A percentile compares a stretch with the other conserved stretches of the same genome.
phyloP scores from a whole-genome alignment of 1,139 yeast species.

The Hansenula lynferdii region DNA sequence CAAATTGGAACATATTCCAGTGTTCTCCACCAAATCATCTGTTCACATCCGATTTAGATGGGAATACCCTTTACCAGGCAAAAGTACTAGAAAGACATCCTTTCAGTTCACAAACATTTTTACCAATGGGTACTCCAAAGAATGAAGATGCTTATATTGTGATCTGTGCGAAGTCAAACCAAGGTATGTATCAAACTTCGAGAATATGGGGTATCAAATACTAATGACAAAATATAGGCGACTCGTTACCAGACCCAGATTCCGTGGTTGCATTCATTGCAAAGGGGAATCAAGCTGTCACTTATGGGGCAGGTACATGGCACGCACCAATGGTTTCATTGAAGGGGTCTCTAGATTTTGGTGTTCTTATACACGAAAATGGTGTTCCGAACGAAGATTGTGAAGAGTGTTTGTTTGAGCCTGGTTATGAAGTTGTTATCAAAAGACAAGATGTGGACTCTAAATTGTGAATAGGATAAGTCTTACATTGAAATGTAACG shows the following conservation, averaged over 20 bases:
- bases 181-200: conserved; percentile 12
- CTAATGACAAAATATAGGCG: conserved; percentile 17
- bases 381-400: conserved; percentile 78
- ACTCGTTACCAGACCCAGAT: conserved; percentile 55
- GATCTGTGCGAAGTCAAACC: conserved; percentile 64
- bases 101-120: conserved; percentile 81
- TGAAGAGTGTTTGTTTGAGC: conserved; percentile 62
- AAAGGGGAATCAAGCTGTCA: conserved; percentile 81
- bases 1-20: conserved; percentile 81
- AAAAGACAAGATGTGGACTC: too few relatives aligned
- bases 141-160: conserved; percentile 59
- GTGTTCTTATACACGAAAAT: conserved; percentile 69
- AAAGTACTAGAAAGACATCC: conserved; percentile 90
- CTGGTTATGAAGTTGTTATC: conserved; percentile 41
- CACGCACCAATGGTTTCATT: conserved; percentile 39
- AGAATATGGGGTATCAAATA: too few relatives aligned
- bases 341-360: not conserved
- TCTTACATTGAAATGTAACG: too few relatives aligned
- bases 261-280: conserved; percentile 66
- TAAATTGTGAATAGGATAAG: too few relatives aligned
- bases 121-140: conserved; percentile 74
- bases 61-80: conserved; percentile 39
- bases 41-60: conserved; percentile 28
- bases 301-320: conserved; percentile 78
- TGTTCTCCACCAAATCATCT: conserved; percentile 71